Evolutionary conservation across 1,284 basidiomycete genomes (phyloP), one percentile per base, ranked within the genome.

Genomic region (Flammula alnicola): DNA sequence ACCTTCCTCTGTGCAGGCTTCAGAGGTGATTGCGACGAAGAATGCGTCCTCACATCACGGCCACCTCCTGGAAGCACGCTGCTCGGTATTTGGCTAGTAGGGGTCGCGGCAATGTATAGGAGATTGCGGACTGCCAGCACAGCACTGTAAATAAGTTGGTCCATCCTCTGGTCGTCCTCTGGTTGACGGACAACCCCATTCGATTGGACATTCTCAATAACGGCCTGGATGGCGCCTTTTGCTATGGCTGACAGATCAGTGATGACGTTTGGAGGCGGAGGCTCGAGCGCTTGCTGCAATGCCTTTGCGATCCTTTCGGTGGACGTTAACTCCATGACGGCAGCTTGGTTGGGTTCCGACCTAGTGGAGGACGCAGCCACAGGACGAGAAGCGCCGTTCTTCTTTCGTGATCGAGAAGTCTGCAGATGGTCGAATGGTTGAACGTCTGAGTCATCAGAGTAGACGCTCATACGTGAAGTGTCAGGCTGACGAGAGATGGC

Each of bases 1-100:
- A 91, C 87, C 59, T 88, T 88, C 32, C 87, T 76, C 52, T 90
- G 88, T 0, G 83, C 81, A 12, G 84, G 83, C 65, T 89, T 89
- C 29, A 89, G 71, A 5, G 87, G 71, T 3, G 83, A 77, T 57
- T 82, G 80, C 0, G 78, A 70, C 5, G 75, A 67, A 9, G 76
- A 67, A 17, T 73, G 69, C 14, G 75, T 64, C 42, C 70, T 68
- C 22, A 66, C 62, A 49, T 80, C 75, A 40, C 74, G 75, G 8
- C 70, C 68, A 49, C 76, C 78, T 10, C 70, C 77, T 27, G 80
- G 80, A 43, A 86, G 74, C 20, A 85, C 68, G 52, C 76, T 76
- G 32, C 63, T 72, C 14, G 86, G 80, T 44, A 88, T 79, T 58
- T 87, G 83, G 22, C 79, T 78, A 2, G 80, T 77, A 9, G 84